Evolutionary conservation across 768 basidiomycete genomes (phyloP).

Genomic region (Polyporus arcularius): DNA sequence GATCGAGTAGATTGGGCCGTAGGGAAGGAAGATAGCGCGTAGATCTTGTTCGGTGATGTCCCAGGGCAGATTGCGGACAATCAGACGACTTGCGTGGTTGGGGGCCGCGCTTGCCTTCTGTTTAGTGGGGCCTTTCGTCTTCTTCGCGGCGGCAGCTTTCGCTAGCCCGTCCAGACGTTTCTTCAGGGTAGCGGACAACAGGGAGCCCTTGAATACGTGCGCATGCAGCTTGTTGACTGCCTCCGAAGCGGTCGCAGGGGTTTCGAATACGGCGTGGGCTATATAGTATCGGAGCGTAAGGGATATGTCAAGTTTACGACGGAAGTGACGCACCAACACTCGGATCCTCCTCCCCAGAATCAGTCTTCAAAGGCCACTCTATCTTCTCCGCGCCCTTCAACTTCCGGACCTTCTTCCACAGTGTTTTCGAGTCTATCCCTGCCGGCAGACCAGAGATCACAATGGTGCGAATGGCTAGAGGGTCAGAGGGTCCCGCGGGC

Average conservation of each 20-base stretch:
- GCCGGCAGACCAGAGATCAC: constrained; percentile 74
- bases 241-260: constrained; percentile 64
- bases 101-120: constrained; percentile 45
- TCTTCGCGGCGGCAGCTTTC: constrained; percentile 42
- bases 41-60: constrained; percentile 84
- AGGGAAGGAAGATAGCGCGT: constrained; percentile 81
- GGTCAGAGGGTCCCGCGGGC: constrained; percentile 52
- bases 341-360: constrained; percentile 47
- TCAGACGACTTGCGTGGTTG: constrained; percentile 77
- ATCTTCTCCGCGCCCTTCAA: constrained; percentile 74
- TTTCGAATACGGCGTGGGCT: constrained; percentile 78
- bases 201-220: constrained; percentile 86
- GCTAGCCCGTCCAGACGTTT: constrained; percentile 74
- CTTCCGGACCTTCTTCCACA: constrained; percentile 91
- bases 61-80: constrained; percentile 89
- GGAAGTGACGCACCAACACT: constrained; percentile 47
- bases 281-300: background rate
- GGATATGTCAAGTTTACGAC: background rate
- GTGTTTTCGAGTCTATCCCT: constrained; percentile 57
- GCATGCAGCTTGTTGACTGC: constrained; percentile 85
- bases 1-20: constrained; percentile 85
- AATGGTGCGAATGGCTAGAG: constrained; percentile 81
- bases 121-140: constrained; percentile 19
- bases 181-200: constrained; percentile 88
- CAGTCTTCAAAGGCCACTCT: constrained; percentile 60